These are phyloP conservation scores for Penicillium riverlandense DNA, from an alignment of 495 filamentous ascomycete species.

Conservation along the genomic window DNA sequence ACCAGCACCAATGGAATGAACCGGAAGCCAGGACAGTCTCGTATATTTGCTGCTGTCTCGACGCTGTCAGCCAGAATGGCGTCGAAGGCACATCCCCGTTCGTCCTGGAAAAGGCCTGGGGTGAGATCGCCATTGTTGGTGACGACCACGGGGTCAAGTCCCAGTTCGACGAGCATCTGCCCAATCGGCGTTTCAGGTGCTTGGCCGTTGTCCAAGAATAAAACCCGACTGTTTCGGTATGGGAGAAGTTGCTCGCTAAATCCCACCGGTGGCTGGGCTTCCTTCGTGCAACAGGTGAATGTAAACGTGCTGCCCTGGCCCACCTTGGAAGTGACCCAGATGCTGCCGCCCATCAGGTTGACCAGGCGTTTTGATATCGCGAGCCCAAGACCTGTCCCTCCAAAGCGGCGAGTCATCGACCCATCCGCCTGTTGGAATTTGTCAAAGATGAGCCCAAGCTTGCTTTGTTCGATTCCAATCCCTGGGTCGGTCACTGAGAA, in stretches of 20 bases:
- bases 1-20: conserved; percentile 85
- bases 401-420: conserved; percentile 79
- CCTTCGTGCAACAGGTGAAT: conserved; percentile 71
- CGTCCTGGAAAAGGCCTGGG: conserved; percentile 34
- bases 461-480: conserved; percentile 73
- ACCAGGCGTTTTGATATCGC: conserved; percentile 72
- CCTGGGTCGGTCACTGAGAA: conserved; percentile 67
- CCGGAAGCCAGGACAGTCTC: conserved; percentile 74
- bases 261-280: conserved; percentile 65
- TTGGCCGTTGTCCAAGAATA: conserved; percentile 79
- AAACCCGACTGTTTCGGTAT: conserved; percentile 69
- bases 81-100: conserved; percentile 60
- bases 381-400: conserved; percentile 70
- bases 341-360: conserved; percentile 72
- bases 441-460: conserved; percentile 64
- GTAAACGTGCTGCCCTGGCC: conserved; percentile 81
- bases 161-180: conserved; percentile 63
- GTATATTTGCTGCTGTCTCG: conserved; percentile 70
- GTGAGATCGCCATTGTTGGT: conserved; percentile 36
- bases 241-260: conserved; percentile 70
- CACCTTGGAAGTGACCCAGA: conserved; percentile 82
- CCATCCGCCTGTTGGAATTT: conserved; percentile 88
- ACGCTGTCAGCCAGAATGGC: conserved; percentile 86
- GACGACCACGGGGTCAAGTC: conserved; percentile 67
- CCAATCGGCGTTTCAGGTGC: conserved; percentile 60